Evolutionary conservation across 345 rosid species (phyloP), one percentile per base, ranked within the genome.

Genomic region (Melaleuca quinquenervia): DNA sequence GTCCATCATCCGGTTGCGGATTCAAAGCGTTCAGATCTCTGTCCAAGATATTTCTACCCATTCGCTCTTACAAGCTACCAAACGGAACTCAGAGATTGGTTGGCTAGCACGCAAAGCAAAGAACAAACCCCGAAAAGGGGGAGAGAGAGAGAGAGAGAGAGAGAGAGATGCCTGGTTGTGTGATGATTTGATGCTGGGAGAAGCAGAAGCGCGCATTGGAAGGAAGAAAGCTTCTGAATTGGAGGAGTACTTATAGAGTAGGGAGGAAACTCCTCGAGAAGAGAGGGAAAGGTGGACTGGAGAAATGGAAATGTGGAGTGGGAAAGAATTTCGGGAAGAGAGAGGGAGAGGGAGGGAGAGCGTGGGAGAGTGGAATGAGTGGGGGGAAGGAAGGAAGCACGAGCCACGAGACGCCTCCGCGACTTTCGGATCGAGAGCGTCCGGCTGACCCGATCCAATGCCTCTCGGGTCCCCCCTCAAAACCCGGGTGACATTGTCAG

Each of bases 381-480:
- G 83, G 41, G 64, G 16, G 60, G 50, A 32, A 44, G 49, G 86
- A 84, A 24, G 49, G 20, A 11, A 70, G 76, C 52, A 16, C 49
- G 56, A 36, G 56, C 52, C 52, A 16, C 49, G 56, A 36, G 56
- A 41, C 15, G 11, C 36, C 29, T 22, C 86, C 86, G 82, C 52
- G 29, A 21, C 53, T 50, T 74, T 75, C 62, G 86, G 86, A 74
- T 85, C 82, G 49, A 20, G 48, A 48, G 48, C 48, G 1, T 21
- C 64, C 24, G 56, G 15, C 41, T n/a, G 62, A 26, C 83, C 86
- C 83, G 86, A 85, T 85, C 86, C 86, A 75, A 75, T 74, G 55
- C 26, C 54, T 51, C 82, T 70, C 62, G 86, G 86, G 62, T 44
- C 60, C 60, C 36, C 20, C 86, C 52, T 50, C 45, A 18, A 27